These are phyloP conservation scores for Halophytophthora batemanensis DNA, from an alignment of 352 stramenopile genomes.

Conservation along the genomic window DNA sequence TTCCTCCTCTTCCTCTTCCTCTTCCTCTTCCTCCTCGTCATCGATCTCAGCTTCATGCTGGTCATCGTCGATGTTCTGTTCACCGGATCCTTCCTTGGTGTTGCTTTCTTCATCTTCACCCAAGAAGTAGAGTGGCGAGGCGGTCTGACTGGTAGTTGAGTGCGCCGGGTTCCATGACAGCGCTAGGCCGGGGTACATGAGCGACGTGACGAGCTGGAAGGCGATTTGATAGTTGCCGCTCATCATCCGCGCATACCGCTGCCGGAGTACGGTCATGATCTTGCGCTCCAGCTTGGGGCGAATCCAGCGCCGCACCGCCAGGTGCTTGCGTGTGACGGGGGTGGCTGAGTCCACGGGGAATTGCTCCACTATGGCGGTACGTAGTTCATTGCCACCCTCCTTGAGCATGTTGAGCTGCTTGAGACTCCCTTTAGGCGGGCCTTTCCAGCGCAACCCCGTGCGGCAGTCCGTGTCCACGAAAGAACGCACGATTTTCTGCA, in stretches of 20 bases:
- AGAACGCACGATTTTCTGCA: slow-evolving; percentile 50
- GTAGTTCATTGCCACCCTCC: too few species aligned
- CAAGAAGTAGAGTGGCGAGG: slow-evolving; percentile 42
- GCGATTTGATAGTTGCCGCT: slow-evolving; percentile 35
- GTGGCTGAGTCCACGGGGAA: slow-evolving; percentile 5
- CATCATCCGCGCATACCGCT: slow-evolving; percentile 43
- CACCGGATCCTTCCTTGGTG: not conserved
- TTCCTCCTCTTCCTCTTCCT: slow-evolving; percentile 8
- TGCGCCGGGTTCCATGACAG: slow-evolving; percentile 33
- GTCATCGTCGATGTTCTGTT: slow-evolving; percentile 11
- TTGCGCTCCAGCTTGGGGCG: slow-evolving; percentile 37
- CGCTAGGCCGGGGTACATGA: slow-evolving; percentile 17
- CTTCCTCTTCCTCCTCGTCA: slow-evolving; percentile 2
- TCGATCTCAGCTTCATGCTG: slow-evolving; percentile 12
- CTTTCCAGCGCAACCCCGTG: slow-evolving; percentile 32
- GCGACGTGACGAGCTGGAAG: slow-evolving; percentile 14
- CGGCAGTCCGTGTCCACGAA: slow-evolving; percentile 46
- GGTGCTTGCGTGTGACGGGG: slow-evolving; percentile 40
- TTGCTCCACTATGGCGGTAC: slow-evolving; percentile 6
- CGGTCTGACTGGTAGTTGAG: slow-evolving; percentile 15
- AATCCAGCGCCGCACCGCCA: slow-evolving; percentile 47
- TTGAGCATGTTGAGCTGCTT: slow-evolving; percentile 24
- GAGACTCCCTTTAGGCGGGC: slow-evolving; percentile 12
- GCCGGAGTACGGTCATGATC: slow-evolving; percentile 39
- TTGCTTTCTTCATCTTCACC: slow-evolving; percentile 20